Conservation (phyloP, 2,329 filamentous ascomycete genomes). For the Exophiala dermatitidis region DNA sequence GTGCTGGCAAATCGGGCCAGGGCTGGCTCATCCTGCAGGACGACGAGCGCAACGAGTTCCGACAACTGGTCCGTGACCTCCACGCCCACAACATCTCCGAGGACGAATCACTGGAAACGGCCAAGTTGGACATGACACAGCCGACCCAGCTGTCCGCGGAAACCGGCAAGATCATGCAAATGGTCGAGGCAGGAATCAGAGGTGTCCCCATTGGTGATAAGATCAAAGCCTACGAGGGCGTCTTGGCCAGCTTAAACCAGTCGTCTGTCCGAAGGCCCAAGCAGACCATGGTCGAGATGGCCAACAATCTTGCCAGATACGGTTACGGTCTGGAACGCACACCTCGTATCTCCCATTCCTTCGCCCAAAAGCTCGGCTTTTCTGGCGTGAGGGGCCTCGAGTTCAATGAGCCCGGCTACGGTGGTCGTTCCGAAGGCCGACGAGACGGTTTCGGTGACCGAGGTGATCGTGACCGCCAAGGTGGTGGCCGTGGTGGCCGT, state of each 20-base stretch:
- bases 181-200: constrained; percentile 40
- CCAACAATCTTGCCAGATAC: constrained; percentile 41
- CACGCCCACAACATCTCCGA: constrained; percentile 45
- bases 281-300: constrained; percentile 36
- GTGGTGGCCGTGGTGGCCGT: neutral
- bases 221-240: constrained; percentile 30
- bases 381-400: constrained; percentile 27
- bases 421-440: constrained; percentile 1
- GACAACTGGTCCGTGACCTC: constrained; percentile 46
- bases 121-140: constrained; percentile 33
- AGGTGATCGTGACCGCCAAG: constrained; percentile 1
- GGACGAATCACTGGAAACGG: constrained; percentile 38
- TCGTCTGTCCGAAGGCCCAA: constrained; percentile 28
- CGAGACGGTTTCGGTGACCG: neutral
- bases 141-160: constrained; percentile 28
- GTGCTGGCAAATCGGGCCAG: constrained; percentile 50
- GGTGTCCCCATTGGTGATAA: constrained; percentile 28
- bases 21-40: constrained; percentile 54
- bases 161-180: constrained; percentile 25
- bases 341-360: constrained; percentile 29
- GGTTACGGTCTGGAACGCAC: constrained; percentile 43
- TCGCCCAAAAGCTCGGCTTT: constrained; percentile 31
- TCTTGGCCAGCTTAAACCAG: constrained; percentile 26
- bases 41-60: constrained; percentile 42
- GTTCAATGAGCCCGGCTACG: neutral